Conservation (phyloP, 148 eudicot genomes). For the Oxyria digyna region DNA sequence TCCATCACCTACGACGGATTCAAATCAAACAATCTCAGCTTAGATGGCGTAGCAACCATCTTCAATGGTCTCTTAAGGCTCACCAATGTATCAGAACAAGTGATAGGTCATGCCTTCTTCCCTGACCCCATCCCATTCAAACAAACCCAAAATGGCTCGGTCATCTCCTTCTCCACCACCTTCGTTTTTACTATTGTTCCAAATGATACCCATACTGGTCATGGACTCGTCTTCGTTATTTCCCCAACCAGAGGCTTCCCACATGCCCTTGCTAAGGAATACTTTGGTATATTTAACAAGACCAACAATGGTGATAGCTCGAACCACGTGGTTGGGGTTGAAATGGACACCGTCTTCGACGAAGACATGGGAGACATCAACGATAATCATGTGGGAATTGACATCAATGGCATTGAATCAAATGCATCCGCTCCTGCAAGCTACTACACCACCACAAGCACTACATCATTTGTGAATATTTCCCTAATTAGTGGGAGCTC, state of each 20-base stretch:
- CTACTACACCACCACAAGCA: background rate
- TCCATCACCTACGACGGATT: background rate
- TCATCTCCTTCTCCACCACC: conserved; percentile 11
- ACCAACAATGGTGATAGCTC: background rate
- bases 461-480: background rate
- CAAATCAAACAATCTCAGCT: background rate
- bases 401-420: conserved; percentile 11
- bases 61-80: conserved; percentile 6
- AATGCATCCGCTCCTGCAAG: background rate
- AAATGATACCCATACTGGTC: background rate
- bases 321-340: conserved; percentile 15
- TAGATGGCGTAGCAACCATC: background rate
- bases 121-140: conserved; percentile 2
- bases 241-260: conserved; percentile 8
- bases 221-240: conserved; percentile 13
- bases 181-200: conserved; percentile 7
- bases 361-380: background rate
- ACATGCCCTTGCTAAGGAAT: background rate
- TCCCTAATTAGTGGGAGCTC: conserved; percentile 18
- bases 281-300: conserved; percentile 12
- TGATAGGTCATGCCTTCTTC: conserved; percentile 7
- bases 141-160: background rate
- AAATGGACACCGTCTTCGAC: conserved; percentile 8
- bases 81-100: background rate
- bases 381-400: conserved; percentile 19